A percentile compares a stretch with the other conserved stretches of the same genome.
phyloP scores from a whole-genome alignment of 768 basidiomycete genomes.

The Tubosaeta sp. region DNA sequence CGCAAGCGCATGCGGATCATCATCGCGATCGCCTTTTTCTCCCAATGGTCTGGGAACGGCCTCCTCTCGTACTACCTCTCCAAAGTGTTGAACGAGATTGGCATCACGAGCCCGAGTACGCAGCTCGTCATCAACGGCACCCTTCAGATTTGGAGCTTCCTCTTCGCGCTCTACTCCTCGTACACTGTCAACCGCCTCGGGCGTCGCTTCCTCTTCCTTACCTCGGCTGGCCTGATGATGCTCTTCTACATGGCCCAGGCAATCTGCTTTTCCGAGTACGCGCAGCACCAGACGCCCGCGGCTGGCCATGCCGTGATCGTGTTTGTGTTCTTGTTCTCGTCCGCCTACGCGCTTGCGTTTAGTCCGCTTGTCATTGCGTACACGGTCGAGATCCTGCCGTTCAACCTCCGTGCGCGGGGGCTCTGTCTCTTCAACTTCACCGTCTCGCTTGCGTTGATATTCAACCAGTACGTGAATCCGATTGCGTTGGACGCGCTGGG shows the following conservation, averaged over 20 bases:
- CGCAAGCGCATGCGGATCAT: slow-evolving; percentile 64
- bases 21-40: slow-evolving; percentile 62
- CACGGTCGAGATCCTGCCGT: slow-evolving; percentile 77
- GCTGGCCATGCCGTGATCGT: slow-evolving; percentile 49
- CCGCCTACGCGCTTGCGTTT: slow-evolving; percentile 65
- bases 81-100: slow-evolving; percentile 60
- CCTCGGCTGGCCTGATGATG: slow-evolving; percentile 53
- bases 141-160: slow-evolving; percentile 44
- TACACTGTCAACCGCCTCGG: slow-evolving; percentile 54
- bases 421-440: slow-evolving; percentile 71
- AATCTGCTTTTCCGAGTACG: slow-evolving; percentile 57
- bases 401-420: slow-evolving; percentile 74
- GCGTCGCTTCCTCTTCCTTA: slow-evolving; percentile 62
- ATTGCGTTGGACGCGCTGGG: slow-evolving; percentile 54
- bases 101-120: slow-evolving; percentile 48
- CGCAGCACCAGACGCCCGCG: slow-evolving; percentile 33
- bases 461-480: slow-evolving; percentile 80
- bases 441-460: slow-evolving; percentile 62
- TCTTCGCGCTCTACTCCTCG: slow-evolving; percentile 13
- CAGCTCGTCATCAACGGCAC: slow-evolving; percentile 61
- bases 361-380: slow-evolving; percentile 65
- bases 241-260: slow-evolving; percentile 68
- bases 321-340: slow-evolving; percentile 56
- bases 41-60: slow-evolving; percentile 76
- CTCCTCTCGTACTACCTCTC: slow-evolving; percentile 74